Base-by-base conservation (phyloP, 1,139 yeast genomes). In the Pichia sp. region DNA sequence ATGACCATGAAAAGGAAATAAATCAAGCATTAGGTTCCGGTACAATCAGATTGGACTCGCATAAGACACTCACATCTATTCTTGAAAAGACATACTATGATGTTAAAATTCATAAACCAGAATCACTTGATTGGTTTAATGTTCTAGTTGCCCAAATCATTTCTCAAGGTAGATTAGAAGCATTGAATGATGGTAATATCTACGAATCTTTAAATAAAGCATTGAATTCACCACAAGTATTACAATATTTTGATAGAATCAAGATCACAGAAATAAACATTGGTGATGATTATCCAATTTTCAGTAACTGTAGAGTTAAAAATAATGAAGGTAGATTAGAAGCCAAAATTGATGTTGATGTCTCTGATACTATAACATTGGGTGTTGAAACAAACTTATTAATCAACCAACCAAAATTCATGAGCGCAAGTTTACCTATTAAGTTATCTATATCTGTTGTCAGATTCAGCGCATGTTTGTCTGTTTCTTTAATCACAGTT, bases 51-150 rank as follows among this genome's bases (percentile, higher is more conserved):
- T 15, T 31, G 2, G 41, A 50, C 33, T 43, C 39, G 15, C 34
- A 46, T 22, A 32, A 51, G 48, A 44, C 49, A 19, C 41, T 52
- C 19, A 45, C 27, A 17, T 47, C 53, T 24, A 50, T 50, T 27
- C 70, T 93, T 44, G 97, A 91, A 56, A 91, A 90, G 61, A 90
- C 97, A 0, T 90, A 89, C 62, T 94, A 94, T 65, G 89, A 93
- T 61, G 97, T 93, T 1, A 81, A 83, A 38, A 82, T 82, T 21
- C 99, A 94, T 64, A 73, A 84, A 3, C 79, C 97, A 0, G 99
- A 93, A 68, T 85, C 96, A 0, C 70, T 93, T 47, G 99, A 93
- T 65, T 93, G 99, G 99, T 89, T 93, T 63, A 93, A 93, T 59
- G 98, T 93, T 1, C 71, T 93, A 41, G 77, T 93, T 20, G 99